Percentiles rank a stretch among this genome's conserved stretches.
Conservation (phyloP, 1,284 basidiomycete genomes). For the Boletus semigastroideus region DNA sequence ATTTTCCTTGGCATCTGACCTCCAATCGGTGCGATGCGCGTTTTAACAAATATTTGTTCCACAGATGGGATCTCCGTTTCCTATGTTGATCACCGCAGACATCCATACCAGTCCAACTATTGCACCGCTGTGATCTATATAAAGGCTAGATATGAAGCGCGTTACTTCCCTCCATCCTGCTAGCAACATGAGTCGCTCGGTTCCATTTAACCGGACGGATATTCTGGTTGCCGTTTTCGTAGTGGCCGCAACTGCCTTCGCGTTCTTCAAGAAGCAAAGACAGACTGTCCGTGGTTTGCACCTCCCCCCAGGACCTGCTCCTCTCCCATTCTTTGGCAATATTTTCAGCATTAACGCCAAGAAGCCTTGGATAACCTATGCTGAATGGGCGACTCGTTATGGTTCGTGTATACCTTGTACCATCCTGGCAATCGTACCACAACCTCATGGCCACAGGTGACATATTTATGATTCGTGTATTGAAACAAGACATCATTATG, state of each 20-base stretch:
- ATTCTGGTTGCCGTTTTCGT: neutral
- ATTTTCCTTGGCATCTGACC: too few species aligned
- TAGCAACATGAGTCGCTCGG: slow-evolving; percentile 3
- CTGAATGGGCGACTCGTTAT: slow-evolving; percentile 23
- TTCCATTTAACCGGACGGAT: neutral
- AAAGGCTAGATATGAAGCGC: neutral
- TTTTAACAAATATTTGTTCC: too few species aligned
- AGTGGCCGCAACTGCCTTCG: slow-evolving; percentile 1
- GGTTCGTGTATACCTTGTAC: slow-evolving; percentile 5
- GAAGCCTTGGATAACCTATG: slow-evolving; percentile 23
- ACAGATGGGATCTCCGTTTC: too few species aligned
- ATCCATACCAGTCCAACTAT: too few species aligned
- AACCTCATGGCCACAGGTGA: slow-evolving; percentile 14
- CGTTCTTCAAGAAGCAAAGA: slow-evolving; percentile 10
- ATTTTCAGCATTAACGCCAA: slow-evolving; percentile 18
- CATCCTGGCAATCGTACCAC: neutral
- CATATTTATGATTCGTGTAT: slow-evolving; percentile 22
- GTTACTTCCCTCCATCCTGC: neutral
- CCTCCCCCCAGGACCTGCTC: slow-evolving; percentile 23
- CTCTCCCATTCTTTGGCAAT: slow-evolving; percentile 25
- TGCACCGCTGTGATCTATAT: neutral
- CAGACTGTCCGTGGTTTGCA: neutral
- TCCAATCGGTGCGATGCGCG: too few species aligned
- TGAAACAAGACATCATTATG: slow-evolving; percentile 26
- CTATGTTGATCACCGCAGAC: too few species aligned